phyloP scores from a whole-genome alignment of 1,139 yeast genomes.

The Kluyveromyces sp. region DNA sequence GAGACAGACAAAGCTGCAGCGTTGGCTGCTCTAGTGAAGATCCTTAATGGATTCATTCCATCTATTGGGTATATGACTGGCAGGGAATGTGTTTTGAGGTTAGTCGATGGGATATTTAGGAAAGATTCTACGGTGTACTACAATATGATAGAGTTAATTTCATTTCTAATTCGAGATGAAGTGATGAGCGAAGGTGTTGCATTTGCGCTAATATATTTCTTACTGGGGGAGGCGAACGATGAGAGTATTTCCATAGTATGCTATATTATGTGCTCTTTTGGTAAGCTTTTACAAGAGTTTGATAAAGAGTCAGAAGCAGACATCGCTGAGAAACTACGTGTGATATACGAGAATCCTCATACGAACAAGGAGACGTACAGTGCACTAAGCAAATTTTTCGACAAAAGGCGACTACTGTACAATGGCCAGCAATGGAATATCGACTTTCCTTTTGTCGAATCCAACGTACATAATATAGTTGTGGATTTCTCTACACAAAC shows the following conservation, averaged over 20 bases:
- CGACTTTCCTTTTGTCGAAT: conserved; percentile 57
- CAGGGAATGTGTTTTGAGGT: conserved; percentile 49
- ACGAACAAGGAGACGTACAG: conserved; percentile 40
- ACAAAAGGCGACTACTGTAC: conserved; percentile 44
- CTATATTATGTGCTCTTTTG: conserved; percentile 37
- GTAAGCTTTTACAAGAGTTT: conserved; percentile 37
- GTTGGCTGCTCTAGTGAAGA: conserved; percentile 51
- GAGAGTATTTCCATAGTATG: conserved; percentile 45
- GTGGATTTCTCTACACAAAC: conserved; percentile 44
- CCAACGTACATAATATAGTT: conserved; percentile 49
- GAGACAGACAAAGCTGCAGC: conserved; percentile 25
- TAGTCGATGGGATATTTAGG: conserved; percentile 46
- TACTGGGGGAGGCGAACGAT: conserved; percentile 47
- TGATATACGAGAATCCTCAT: conserved; percentile 48
- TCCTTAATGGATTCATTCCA: conserved; percentile 63
- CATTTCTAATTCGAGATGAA: conserved; percentile 57
- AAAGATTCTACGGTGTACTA: conserved; percentile 41
- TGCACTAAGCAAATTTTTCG: conserved; percentile 47
- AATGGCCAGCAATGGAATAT: conserved; percentile 19
- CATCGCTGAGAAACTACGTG: conserved; percentile 56
- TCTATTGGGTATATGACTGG: conserved; percentile 55
- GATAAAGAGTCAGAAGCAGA: conserved; percentile 41
- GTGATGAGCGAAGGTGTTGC: conserved; percentile 58
- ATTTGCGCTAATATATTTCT: conserved; percentile 54
- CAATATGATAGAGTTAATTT: conserved; percentile 43